Evolutionary conservation across 208 protist species (phyloP), one percentile per base, ranked within the genome.

Genomic region (Kentomonas sorsogonicus): DNA sequence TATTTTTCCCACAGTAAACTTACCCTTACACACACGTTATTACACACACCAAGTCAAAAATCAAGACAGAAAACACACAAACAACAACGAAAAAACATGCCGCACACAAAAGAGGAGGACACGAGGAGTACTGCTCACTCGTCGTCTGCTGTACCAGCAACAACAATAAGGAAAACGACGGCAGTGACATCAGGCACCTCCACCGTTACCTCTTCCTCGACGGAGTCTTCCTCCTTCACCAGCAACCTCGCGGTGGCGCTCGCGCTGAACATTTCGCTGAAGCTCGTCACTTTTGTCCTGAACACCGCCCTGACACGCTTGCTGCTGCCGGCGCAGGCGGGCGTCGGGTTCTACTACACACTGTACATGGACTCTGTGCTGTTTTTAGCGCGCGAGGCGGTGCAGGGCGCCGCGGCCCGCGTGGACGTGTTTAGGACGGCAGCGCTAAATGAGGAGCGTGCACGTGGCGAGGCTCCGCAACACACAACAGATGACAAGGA

Each of bases 331-430:
- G 66, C 72, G 46, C 70, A 88, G 62, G 83, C 74, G 45, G 88
- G 88, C 25, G 44, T 94, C 2, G 75, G 76, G 47, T 91, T 90
- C 43, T 72, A 74, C n/a, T 87, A 65, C 66, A 72, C 64, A 38
- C 60, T 94, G 10, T 92, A 92, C 69, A 77, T 84, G n/a, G 84
- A 94, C 40, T 74, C 78, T 4, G 73, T 87, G 1, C 65, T 90
- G 5, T 94, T 91, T 52, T 44, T 92, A 43, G 73, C 77, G 20
- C 66, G 84, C 3, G 88, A 94, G 56, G 79, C 79, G 2, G 74
- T 86, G 5, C 81, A 83, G 15, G 89, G 68, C 57, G 79, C 80
- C 3, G 77, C 76, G n/a, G 71, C 66, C 5, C 76, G 86, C 10
- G 30, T 78, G 13, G 58, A 51, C 13, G 20, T 81, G 25, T 46